Evolutionary conservation across 441 rosid species (phyloP), one percentile per base, ranked within the genome.

Genomic region (Erysimum cheiri): DNA sequence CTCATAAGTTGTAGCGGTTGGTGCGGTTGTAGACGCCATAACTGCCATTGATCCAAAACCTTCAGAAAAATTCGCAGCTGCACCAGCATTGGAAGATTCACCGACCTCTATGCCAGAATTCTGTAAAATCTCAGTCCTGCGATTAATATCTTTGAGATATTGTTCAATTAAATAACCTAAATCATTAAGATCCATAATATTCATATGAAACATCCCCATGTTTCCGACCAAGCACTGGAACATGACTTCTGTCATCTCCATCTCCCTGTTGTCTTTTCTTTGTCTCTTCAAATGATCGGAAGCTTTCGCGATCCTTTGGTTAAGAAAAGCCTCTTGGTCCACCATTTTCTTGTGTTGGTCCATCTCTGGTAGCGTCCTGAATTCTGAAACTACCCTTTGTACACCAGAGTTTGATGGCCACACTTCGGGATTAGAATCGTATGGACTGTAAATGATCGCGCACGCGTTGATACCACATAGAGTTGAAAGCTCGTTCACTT

Each of bases 331-430:
- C 32, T 83, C 89, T 40, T 84, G 87, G 40, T 82, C 81, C 72
- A 81, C 75, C 88, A 82, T 85, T 65, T 85, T 90, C 68, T 82
- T 85, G 35, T 81, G 35, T 8, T 85, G 87, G 26, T 88, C 89
- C 82, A 83, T 82, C 32, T 81, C 81, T 0, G 89, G 86, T 71
- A 85, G 58, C 60, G 19, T 66, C 41, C 53, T 62, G 69, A 85
- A 88, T 28, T 79, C 64, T 0, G 81, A 22, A n/a, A 87, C 6
- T 13, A 87, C 76, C 0, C 59, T 41, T 29, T 75, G 81, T 9
- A 77, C 88, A 0, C 79, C 87, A 0, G 28, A 0, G 0, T 58
- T 79, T 0, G 90, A 81, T 0, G 94, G 96, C 89, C 94, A 88
- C 0, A 83, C 77, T 37, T 80, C 87, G 0, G 88, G 91, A 4